These are phyloP conservation scores for Calocybe indica DNA, from an alignment of 768 basidiomycete genomes.

Conservation along the genomic window DNA sequence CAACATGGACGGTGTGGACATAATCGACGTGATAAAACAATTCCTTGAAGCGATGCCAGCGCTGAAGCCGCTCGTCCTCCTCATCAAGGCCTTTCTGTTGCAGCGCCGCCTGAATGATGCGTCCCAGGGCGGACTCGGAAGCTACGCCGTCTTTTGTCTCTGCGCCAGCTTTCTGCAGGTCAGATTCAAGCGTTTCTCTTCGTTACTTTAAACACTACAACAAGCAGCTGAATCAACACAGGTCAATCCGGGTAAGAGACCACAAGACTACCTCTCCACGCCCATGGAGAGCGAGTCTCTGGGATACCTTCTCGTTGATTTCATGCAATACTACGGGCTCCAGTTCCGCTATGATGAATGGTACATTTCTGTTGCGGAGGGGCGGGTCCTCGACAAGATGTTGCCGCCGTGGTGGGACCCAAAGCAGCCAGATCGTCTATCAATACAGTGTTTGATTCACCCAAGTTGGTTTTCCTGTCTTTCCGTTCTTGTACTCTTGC, in stretches of 20 bases:
- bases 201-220: background rate
- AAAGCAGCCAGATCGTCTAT: constrained; percentile 20
- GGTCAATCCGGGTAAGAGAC: constrained; percentile 57
- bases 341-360: constrained; percentile 31
- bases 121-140: constrained; percentile 54
- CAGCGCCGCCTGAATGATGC: constrained; percentile 60
- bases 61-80: constrained; percentile 51
- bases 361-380: constrained; percentile 33
- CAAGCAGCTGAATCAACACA: constrained; percentile 14
- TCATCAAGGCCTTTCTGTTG: constrained; percentile 56
- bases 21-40: constrained; percentile 43
- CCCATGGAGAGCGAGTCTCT: constrained; percentile 47
- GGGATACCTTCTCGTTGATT: constrained; percentile 56
- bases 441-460: constrained; percentile 36
- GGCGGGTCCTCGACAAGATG: constrained; percentile 28
- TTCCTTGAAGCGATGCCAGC: constrained; percentile 54
- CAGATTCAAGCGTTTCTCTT: constrained; percentile 9
- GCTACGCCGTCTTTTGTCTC: constrained; percentile 60
- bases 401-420: constrained; percentile 23
- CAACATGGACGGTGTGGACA: constrained; percentile 48
- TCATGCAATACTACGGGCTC: constrained; percentile 60
- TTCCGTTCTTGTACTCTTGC: background rate
- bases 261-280: constrained; percentile 33
- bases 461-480: constrained; percentile 22
- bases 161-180: constrained; percentile 70